Evolutionary conservation across 495 filamentous ascomycete species (phyloP), one percentile per base, ranked within the genome.

Genomic region (Hypoxylon trugodes): DNA sequence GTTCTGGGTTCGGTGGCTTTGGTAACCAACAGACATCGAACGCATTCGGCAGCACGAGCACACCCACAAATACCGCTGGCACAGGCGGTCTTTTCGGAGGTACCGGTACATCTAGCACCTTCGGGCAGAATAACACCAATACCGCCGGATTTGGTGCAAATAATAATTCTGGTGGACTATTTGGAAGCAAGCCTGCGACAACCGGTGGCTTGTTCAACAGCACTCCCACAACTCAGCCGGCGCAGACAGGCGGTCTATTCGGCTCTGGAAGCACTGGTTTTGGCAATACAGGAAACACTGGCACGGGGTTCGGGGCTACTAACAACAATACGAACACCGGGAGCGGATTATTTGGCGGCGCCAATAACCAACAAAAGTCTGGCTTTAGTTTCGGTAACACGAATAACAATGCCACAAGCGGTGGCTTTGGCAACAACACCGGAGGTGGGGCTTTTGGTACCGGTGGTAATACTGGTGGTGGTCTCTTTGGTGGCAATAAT

Each of bases 1-100:
- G 74, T 56, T 86, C 85, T 22, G 80, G 81, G 16, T 91, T 91
- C 73, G 69, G 72, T 48, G 79, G 79, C 5, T 85, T 85, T 58
- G 81, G 80, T 18, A 76, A 57, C 40, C 75, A 66, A 24, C 70
- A 66, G 22, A 59, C 74, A 8, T 64, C 75, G 13, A 69, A 47
- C 41, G 54, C 69, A 10, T 82, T 83, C 36, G 84, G 83, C 22
- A 38, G 58, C 26, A 74, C 69, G 18, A 81, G 72, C 43, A 75
- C 68, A 12, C 68, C 64, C 10, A 10, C 69, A n/a, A 79, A 63
- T 25, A 75, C 81, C 15, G 83, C 26, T 2, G 42, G 41, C 10
- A n/a, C n/a, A n/a, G 69, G 76, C 21, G 77, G 77, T 18, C 59
- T 83, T 18, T 89, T 89, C 58, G 72, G 75, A 69, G 83, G 79